phyloP scores from a whole-genome alignment of 805 yeast genomes.

The Candida manassasensis region DNA sequence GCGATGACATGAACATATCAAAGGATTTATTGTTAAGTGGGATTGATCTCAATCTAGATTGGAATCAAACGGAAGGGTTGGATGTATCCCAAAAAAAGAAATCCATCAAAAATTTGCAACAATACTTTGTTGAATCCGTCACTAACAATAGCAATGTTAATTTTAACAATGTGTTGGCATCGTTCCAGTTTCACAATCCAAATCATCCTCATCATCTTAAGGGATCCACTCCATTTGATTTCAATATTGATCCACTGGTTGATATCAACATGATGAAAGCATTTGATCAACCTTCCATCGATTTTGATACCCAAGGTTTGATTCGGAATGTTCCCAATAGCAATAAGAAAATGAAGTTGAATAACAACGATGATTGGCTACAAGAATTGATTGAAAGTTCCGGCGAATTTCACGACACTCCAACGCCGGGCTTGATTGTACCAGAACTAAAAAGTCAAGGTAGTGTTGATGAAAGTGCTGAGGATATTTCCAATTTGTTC shows the following conservation, averaged over 20 bases:
- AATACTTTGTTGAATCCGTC: conserved; percentile 15
- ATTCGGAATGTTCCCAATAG: background rate
- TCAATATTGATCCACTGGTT: conserved; percentile 21
- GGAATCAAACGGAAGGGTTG: conserved; percentile 25
- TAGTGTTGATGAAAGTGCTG: conserved; percentile 11
- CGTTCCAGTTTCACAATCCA: conserved; percentile 30
- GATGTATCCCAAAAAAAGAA: conserved; percentile 19
- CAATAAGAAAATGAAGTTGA: conserved; percentile 5
- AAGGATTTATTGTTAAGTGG: conserved; percentile 27
- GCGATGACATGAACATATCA: conserved; percentile 17
- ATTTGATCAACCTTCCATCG: conserved; percentile 4
- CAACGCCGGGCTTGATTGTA: conserved; percentile 2
- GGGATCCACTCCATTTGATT: conserved; percentile 37
- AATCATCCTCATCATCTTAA: conserved; percentile 37
- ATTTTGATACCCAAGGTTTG: background rate
- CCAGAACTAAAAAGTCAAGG: conserved; percentile 4
- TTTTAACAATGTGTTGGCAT: conserved; percentile 11
- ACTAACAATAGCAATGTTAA: conserved; percentile 5
- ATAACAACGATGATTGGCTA: conserved; percentile 52
- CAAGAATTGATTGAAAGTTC: conserved; percentile 68
- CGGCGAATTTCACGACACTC: conserved; percentile 30
- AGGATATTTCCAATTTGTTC: conserved; percentile 57
- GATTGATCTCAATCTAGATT: conserved; percentile 31
- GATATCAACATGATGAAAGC: conserved; percentile 11
- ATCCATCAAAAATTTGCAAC: conserved; percentile 11